Evolutionary conservation across 495 filamentous ascomycete genomes (phyloP).

Genomic region (Aspergillus sclerotioniger): DNA sequence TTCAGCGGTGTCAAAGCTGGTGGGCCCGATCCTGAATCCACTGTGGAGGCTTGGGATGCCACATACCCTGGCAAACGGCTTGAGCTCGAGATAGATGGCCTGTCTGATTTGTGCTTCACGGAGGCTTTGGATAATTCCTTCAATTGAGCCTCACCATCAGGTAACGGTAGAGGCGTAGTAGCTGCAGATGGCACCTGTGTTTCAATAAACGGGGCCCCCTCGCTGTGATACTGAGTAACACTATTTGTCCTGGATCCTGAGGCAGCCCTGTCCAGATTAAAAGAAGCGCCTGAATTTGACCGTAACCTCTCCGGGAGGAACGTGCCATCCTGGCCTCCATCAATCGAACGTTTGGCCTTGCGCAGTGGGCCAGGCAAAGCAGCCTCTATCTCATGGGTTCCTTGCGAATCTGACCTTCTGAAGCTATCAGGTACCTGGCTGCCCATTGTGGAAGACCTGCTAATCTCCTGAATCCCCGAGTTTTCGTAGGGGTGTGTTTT

Average conservation of each 20-base stretch:
- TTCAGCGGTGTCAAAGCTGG: slow-evolving; percentile 35
- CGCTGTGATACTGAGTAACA: slow-evolving; percentile 22
- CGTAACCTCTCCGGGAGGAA: slow-evolving; percentile 24
- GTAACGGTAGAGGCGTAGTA: slow-evolving; percentile 37
- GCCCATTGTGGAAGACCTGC: slow-evolving; percentile 18
- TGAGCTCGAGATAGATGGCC: slow-evolving; percentile 19
- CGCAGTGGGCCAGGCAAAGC: slow-evolving; percentile 20
- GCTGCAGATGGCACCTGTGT: slow-evolving; percentile 42
- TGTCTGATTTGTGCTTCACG: slow-evolving; percentile 23
- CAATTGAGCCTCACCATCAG: slow-evolving; percentile 29
- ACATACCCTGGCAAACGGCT: slow-evolving; percentile 36
- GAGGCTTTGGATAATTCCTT: slow-evolving; percentile 25
- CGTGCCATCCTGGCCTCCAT: slow-evolving; percentile 22
- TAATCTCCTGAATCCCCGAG: slow-evolving; percentile 13
- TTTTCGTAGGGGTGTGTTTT: slow-evolving; percentile 32
- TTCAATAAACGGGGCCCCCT: slow-evolving; percentile 38
- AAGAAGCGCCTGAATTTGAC: slow-evolving; percentile 40
- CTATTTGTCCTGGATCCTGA: slow-evolving; percentile 33
- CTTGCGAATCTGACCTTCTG: slow-evolving; percentile 30
- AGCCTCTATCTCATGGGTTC: slow-evolving; percentile 24
- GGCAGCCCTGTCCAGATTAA: slow-evolving; percentile 32
- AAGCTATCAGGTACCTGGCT: slow-evolving; percentile 25
- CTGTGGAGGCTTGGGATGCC: slow-evolving; percentile 35
- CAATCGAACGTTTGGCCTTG: slow-evolving; percentile 28
- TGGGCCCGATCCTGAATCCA: slow-evolving; percentile 28